Conservation (phyloP, 345 rosid species). For the Excoecaria cochinchinensis region DNA sequence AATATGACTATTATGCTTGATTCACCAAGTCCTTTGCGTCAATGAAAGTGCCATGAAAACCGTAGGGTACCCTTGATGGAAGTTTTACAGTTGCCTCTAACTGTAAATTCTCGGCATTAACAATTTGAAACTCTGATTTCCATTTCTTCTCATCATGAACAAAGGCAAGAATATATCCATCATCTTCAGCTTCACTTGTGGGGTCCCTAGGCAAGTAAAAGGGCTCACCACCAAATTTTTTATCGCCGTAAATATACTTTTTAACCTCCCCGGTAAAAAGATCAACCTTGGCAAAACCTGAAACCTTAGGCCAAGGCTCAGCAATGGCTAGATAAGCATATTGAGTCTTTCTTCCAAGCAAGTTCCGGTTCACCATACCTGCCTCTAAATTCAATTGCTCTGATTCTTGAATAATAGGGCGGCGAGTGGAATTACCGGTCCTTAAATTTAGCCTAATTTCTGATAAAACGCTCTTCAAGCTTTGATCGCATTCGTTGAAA, state of each 20-base stretch:
- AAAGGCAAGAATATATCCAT: conserved; percentile 72
- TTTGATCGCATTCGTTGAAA: conserved; percentile 88
- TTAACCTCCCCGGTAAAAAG: conserved; percentile 62
- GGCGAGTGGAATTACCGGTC: conserved; percentile 77
- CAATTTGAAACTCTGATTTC: conserved; percentile 81
- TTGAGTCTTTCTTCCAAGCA: conserved; percentile 67
- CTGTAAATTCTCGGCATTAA: conserved; percentile 60
- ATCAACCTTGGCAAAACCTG: conserved; percentile 88
- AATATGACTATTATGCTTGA: conserved; percentile 47
- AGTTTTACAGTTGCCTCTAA: conserved; percentile 69
- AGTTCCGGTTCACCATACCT: conserved; percentile 90
- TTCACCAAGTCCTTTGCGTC: conserved; percentile 56
- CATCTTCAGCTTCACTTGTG: conserved; percentile 56
- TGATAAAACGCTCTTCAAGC: conserved; percentile 62
- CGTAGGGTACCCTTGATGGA: conserved; percentile 93
- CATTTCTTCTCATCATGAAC: conserved; percentile 80
- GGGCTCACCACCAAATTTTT: conserved; percentile 84
- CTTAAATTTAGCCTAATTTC: conserved; percentile 78
- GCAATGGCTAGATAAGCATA: conserved; percentile 82
- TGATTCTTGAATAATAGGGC: conserved; percentile 51
- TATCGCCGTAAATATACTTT: conserved; percentile 64
- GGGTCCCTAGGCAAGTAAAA: conserved; percentile 55
- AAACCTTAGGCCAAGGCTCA: conserved; percentile 95
- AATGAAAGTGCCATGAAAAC: conserved; percentile 91
- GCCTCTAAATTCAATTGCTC: conserved; percentile 81